Evolutionary conservation across 805 yeast genomes (phyloP).

Genomic region (Naumovozyma baii): DNA sequence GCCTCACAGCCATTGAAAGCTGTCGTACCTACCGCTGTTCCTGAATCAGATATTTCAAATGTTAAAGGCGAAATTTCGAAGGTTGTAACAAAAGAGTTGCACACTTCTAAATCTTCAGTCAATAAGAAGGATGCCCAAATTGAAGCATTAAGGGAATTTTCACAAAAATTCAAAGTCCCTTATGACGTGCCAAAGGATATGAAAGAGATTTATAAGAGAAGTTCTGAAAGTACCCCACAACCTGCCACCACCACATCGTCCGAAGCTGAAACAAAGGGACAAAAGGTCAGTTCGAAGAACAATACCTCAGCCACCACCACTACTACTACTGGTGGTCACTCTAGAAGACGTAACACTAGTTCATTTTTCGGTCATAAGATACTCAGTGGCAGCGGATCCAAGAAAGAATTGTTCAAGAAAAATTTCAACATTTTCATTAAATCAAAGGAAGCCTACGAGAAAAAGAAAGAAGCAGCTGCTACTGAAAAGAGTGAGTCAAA

Average conservation of each 20-base stretch:
- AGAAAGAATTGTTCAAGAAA: conserved; percentile 30
- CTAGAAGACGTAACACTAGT: conserved; percentile 20
- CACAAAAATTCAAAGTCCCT: conserved; percentile 72
- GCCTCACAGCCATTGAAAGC: neutral
- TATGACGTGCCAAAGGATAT: conserved; percentile 42
- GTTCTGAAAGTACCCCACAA: neutral
- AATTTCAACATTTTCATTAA: conserved; percentile 47
- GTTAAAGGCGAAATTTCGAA: too few relatives aligned
- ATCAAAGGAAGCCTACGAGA: conserved; percentile 31
- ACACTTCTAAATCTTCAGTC: neutral
- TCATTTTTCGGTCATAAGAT: conserved; percentile 34
- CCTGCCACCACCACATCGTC: conserved; percentile 33
- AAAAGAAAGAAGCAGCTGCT: conserved; percentile 21
- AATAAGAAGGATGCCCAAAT: conserved; percentile 50
- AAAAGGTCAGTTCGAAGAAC: conserved; percentile 5
- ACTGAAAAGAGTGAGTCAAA: conserved; percentile 3
- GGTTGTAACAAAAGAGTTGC: neutral
- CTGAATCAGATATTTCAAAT: too few relatives aligned
- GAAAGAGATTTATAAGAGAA: conserved; percentile 10
- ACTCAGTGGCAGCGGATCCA: conserved; percentile 24
- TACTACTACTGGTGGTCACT: conserved; percentile 7
- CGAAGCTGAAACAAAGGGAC: conserved; percentile 2
- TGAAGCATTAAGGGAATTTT: conserved; percentile 63
- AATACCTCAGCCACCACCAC: conserved; percentile 15
- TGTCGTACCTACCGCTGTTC: neutral